Evolutionary conservation across 2,329 filamentous ascomycete species (phyloP).

Genomic region (Aaosphaeria arxii): DNA sequence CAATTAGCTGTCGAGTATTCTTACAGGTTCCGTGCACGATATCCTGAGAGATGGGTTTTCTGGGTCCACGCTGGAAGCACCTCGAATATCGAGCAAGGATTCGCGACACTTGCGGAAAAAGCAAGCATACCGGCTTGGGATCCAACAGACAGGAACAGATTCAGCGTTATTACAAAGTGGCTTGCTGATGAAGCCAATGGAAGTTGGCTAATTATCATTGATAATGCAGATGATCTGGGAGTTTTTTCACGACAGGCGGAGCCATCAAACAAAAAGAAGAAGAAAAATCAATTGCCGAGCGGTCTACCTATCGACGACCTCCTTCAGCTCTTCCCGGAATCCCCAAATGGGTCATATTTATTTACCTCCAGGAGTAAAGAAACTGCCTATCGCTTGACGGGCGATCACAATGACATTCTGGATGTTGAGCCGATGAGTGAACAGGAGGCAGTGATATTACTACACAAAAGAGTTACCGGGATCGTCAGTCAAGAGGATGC

Average conservation of each 20-base stretch:
- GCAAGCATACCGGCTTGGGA: slow-evolving; percentile 4
- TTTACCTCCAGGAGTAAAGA: slow-evolving; percentile 8
- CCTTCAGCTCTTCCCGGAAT: slow-evolving; percentile 1
- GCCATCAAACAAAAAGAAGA: neutral
- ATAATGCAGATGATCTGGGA: slow-evolving; percentile 9
- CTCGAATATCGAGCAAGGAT: slow-evolving; percentile 10
- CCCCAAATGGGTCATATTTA: slow-evolving; percentile 4
- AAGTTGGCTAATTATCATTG: slow-evolving; percentile 11
- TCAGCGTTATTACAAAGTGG: slow-evolving; percentile 8
- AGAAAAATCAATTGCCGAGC: too few relatives aligned
- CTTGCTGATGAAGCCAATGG: slow-evolving; percentile 9
- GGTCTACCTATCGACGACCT: neutral
- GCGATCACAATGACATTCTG: slow-evolving; percentile 1
- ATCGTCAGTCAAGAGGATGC: neutral
- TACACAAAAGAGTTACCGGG: slow-evolving; percentile 1
- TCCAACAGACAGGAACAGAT: slow-evolving; percentile 3
- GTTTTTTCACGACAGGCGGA: neutral
- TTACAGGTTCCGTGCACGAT: slow-evolving; percentile 1
- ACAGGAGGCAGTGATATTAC: slow-evolving; percentile 1
- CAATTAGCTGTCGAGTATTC: slow-evolving; percentile 9
- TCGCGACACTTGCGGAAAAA: slow-evolving; percentile 8
- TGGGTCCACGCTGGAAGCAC: slow-evolving; percentile 11
- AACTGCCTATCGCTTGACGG: slow-evolving; percentile 8
- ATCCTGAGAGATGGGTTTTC: slow-evolving; percentile 8
- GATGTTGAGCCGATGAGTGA: slow-evolving; percentile 8